Evolutionary conservation across 2,329 filamentous ascomycete genomes (phyloP), one percentile per base, ranked within the genome.

Genomic region (Beauveria varroae): DNA sequence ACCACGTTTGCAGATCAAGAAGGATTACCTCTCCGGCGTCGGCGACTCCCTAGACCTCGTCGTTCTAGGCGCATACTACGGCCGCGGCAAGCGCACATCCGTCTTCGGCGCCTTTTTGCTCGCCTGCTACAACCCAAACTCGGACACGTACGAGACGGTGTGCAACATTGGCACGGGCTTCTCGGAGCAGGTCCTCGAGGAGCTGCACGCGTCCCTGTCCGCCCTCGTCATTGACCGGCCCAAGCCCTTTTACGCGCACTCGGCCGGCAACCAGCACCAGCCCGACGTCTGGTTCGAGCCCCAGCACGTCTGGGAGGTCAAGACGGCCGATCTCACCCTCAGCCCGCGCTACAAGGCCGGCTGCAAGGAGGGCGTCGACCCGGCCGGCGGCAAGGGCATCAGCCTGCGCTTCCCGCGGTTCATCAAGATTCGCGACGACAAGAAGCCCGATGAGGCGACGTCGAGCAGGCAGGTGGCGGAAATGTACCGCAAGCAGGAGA

Each of bases 91-190:
- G 78, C 91, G 95, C 63, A 97, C 95, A 0, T 93, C 89, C 0
- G 91, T 96, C 62, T 99, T 97, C 71, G 95, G 95, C 62, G 93
- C 95, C 7, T 99, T 99, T 80, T 81, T 98, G 18, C 84, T 99
- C 4, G 95, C 93, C 6, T 97, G 93, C 75, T 96, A 96, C 79
- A 98, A 97, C 73, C 78, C 88, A 0, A 80, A 75, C 56, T 85
- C 82, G 1, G 91, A 99, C 64, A 86, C 81, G 1, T 99, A 96
- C 77, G 95, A 99, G 75, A 96, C 92, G 0, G 87, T 99, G 2
- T 99, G 95, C 84, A 99, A 99, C 74, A 98, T 99, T 68, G 95
- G 95, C 66, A 99, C 95, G 0, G 95, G 95, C 2, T 99, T 99
- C 76, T 93, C 89, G 1, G 95, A 99, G 75, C 90, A 88, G n/a